Evolutionary conservation across 176 grass and related monocot species (phyloP), one percentile per base, ranked within the genome.

Genomic region (Aegilops longissima): DNA sequence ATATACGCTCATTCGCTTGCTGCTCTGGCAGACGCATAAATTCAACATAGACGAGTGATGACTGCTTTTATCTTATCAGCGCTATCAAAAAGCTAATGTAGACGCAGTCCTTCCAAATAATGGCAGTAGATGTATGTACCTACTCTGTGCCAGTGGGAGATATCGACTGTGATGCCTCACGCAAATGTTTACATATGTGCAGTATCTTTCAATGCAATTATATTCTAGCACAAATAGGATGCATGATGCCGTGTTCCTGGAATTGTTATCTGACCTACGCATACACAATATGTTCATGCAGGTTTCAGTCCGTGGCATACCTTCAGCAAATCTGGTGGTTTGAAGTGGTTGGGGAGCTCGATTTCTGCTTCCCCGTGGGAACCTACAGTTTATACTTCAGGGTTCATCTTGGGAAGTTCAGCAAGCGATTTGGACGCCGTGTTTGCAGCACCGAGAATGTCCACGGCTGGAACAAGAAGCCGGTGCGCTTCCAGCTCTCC

Each of bases 281-380:
- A 12, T 83, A 9, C 4, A 12, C 21, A 18, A 33, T 80, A 67
- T 77, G 73, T 18, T 75, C 47, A 33, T 34, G 80, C 93, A 98
- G 95, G 76, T 98, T 98, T 62, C 85, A 87, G 8, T 95, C 89
- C 17, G 85, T 98, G 52, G 93, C 95, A 5, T 98, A 98, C 77
- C 95, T 98, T 73, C 91, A 95, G 70, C 95, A 98, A 84, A 98
- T 91, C 76, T 98, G 95, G 95, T 98, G 95, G 95, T 93, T 98
- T 68, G 95, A 98, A 83, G 91, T 95, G 49, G 95, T 90, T 76
- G 95, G 95, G 21, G 93, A 98, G 83, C 87, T 93, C 0, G 93
- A 98, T 81, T 98, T 98, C 89, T 87, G 79, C 79, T 98, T 98
- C 73, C 95, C 95, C 0, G 89, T 82, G 13, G 95, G 95, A 72